These are phyloP conservation scores for Podospora anserina DNA, from an alignment of 495 filamentous ascomycete genomes.

Conservation along the genomic window DNA sequence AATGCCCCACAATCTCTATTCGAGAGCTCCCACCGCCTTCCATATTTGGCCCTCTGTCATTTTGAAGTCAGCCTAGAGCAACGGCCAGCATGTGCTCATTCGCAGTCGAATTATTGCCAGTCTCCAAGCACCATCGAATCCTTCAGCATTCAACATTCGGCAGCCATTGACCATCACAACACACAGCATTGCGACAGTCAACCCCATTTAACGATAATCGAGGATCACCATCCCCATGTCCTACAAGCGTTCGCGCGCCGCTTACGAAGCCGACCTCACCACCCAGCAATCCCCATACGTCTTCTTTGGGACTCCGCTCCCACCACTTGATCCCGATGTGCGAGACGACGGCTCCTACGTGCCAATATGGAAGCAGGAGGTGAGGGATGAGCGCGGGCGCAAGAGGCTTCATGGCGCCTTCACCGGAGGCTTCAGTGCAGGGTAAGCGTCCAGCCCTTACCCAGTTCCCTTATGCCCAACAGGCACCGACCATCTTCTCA, in stretches of 20 bases:
- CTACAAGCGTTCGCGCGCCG: conserved; percentile 71
- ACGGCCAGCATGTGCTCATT: not conserved
- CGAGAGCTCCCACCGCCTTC: conserved; percentile 10
- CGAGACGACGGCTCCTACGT: conserved; percentile 94
- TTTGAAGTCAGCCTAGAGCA: too few relatives aligned
- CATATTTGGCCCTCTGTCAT: not conserved
- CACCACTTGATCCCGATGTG: conserved; percentile 68
- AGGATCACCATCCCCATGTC: conserved; percentile 53
- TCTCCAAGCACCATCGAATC: not conserved
- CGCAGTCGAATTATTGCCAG: not conserved
- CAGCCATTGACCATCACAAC: not conserved
- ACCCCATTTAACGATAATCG: not conserved
- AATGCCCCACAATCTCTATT: not conserved
- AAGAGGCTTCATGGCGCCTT: conserved; percentile 95
- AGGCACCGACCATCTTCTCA: conserved; percentile 31
- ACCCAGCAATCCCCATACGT: conserved; percentile 74
- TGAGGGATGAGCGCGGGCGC: conserved; percentile 86
- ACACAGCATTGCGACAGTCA: not conserved
- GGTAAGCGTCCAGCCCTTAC: conserved; percentile 52
- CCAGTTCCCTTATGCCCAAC: not conserved
- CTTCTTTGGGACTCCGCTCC: conserved; percentile 81
- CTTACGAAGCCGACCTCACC: conserved; percentile 74
- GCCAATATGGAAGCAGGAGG: conserved; percentile 95
- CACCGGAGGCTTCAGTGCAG: conserved; percentile 94
- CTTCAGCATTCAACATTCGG: not conserved